These are phyloP conservation scores for Chaetomiaceae sp. DNA, from an alignment of 2,329 filamentous ascomycete genomes.

Conservation along the genomic window DNA sequence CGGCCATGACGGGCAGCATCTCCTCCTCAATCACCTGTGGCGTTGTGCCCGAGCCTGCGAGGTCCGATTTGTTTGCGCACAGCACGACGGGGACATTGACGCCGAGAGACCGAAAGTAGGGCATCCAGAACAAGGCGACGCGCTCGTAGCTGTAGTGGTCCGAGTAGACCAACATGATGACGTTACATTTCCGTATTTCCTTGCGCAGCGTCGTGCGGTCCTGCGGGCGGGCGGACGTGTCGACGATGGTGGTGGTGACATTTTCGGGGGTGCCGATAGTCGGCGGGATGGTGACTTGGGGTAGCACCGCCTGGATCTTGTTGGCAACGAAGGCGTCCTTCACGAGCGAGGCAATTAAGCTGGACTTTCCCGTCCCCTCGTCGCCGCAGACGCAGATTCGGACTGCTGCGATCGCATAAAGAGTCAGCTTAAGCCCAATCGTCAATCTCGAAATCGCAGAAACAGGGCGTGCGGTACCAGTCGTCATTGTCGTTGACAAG, in stretches of 20 bases:
- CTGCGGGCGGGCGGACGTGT: constrained; percentile 91
- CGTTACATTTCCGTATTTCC: constrained; percentile 94
- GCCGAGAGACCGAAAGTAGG: constrained; percentile 93
- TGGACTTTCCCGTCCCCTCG: constrained; percentile 90
- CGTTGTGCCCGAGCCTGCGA: constrained; percentile 66
- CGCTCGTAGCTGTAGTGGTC: constrained; percentile 99
- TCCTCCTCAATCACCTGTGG: constrained; percentile 90
- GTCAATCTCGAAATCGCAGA: too few relatives aligned
- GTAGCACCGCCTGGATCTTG: constrained; percentile 91
- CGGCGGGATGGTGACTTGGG: constrained; percentile 90
- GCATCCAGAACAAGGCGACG: constrained; percentile 96
- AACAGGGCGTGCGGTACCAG: constrained; percentile 18
- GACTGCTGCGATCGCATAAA: constrained; percentile 48
- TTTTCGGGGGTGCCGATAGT: constrained; percentile 91
- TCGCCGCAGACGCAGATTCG: constrained; percentile 96
- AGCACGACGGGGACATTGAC: constrained; percentile 97
- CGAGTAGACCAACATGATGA: constrained; percentile 93
- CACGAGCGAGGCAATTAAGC: constrained; percentile 88
- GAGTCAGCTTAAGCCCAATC: too few relatives aligned
- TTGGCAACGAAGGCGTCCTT: constrained; percentile 95
- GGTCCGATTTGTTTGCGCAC: constrained; percentile 95
- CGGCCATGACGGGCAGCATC: constrained; percentile 96
- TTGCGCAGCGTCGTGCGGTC: constrained; percentile 85
- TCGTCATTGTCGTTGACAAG: constrained; percentile 14
- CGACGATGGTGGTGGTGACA: constrained; percentile 94